These are phyloP conservation scores for Clavaria fumosa DNA, from an alignment of 768 basidiomycete species.

Conservation along the genomic window DNA sequence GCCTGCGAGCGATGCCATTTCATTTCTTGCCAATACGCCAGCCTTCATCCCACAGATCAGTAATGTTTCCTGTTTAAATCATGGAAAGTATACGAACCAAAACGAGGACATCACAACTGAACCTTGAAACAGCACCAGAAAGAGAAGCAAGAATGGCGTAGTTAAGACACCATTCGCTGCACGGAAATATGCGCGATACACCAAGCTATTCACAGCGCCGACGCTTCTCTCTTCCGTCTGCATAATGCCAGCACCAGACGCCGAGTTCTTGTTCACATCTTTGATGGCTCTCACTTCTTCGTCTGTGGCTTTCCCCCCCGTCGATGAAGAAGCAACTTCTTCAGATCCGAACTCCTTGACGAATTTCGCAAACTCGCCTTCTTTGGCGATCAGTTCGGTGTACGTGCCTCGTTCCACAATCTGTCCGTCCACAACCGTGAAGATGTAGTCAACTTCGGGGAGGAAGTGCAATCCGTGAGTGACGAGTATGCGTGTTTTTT, in stretches of 20 bases:
- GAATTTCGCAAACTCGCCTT: constrained; percentile 59
- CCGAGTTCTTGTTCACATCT: constrained; percentile 22
- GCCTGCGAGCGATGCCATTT: constrained; percentile 43
- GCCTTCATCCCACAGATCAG: constrained; percentile 30
- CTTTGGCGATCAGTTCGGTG: constrained; percentile 43
- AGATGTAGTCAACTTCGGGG: constrained; percentile 76
- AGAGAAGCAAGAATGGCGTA: constrained; percentile 47
- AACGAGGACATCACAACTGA: constrained; percentile 58
- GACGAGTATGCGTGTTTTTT: constrained; percentile 76
- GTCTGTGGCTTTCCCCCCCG: too few relatives aligned
- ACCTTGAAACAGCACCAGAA: constrained; percentile 52
- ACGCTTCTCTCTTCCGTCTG: constrained; percentile 72
- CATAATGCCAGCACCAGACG: constrained; percentile 43
- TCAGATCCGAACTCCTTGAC: constrained; percentile 65
- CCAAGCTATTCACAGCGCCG: constrained; percentile 42
- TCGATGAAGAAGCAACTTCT: too few relatives aligned
- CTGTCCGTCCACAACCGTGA: constrained; percentile 58
- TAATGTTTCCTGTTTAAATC: background rate
- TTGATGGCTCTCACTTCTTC: constrained; percentile 36
- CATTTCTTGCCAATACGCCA: constrained; percentile 74
- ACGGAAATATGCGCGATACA: constrained; percentile 47
- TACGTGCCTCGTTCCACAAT: constrained; percentile 77
- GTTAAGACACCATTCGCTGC: constrained; percentile 56
- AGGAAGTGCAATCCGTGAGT: constrained; percentile 89
- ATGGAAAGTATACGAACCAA: constrained; percentile 30